Conservation (phyloP, 306 rosid species). For the Argentina anserina region DNA sequence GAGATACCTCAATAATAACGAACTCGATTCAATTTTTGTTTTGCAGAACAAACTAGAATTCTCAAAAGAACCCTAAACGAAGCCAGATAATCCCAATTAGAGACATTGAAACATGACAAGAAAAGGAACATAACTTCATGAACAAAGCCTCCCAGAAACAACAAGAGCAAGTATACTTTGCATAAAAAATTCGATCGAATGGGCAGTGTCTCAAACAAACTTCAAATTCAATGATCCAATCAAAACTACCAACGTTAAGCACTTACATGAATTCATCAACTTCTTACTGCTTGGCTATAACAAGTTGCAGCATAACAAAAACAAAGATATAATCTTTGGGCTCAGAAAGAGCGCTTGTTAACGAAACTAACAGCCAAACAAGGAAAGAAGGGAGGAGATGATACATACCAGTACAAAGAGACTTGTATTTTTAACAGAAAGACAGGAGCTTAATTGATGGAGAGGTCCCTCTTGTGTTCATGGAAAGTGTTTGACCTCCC, state of each 20-base stretch:
- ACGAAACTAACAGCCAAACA: not conserved
- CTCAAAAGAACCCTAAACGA: not conserved
- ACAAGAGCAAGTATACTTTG: not conserved
- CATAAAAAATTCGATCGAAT: not conserved
- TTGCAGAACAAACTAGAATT: not conserved
- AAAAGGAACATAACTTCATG: not conserved
- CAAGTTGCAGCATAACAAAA: constrained; percentile 9
- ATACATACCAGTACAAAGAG: constrained; percentile 27
- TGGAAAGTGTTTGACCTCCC: constrained; percentile 29
- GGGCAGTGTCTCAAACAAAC: not conserved
- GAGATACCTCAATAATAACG: not conserved
- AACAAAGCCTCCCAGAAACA: not conserved
- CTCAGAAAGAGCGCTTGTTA: not conserved
- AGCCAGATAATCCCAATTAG: not conserved
- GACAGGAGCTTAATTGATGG: constrained; percentile 3
- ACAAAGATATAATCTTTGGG: too few relatives aligned
- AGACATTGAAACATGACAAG: not conserved
- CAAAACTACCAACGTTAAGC: not conserved
- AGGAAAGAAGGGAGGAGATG: not conserved
- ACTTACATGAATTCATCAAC: constrained; percentile 8
- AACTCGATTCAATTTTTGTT: not conserved
- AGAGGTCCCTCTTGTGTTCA: constrained; percentile 19
- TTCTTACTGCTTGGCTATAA: not conserved
- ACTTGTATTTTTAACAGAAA: not conserved
- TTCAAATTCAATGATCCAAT: constrained; percentile 1